A percentile compares a stretch with the other conserved stretches of the same genome.
Conservation (phyloP, 192 early-diverging fungal genomes). For the Backusella macrospora region DNA sequence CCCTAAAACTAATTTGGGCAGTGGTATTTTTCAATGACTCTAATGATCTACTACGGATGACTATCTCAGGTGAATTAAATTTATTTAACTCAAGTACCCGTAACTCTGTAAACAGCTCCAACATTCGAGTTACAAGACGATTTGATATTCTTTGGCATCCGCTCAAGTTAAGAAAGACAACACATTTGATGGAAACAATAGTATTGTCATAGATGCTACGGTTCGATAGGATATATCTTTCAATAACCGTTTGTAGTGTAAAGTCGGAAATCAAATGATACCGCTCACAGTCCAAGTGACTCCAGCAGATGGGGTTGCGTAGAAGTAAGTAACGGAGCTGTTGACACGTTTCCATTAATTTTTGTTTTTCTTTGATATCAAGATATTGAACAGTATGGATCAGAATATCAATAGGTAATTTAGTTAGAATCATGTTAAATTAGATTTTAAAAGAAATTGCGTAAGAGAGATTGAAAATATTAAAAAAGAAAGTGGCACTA, state of each 20-base stretch:
- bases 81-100: neutral
- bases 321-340: neutral
- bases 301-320: neutral
- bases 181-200: neutral
- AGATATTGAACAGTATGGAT: neutral
- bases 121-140: neutral
- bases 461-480: neutral
- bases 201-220: neutral
- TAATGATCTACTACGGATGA: neutral
- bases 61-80: neutral
- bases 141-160: neutral
- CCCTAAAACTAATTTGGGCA: too few relatives aligned
- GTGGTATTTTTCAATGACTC: too few relatives aligned
- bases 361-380: neutral
- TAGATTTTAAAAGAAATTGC: neutral
- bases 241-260: neutral
- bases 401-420: neutral
- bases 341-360: neutral
- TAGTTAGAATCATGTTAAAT: neutral
- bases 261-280: neutral
- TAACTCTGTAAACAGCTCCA: neutral
- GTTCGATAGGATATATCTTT: neutral
- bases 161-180: neutral
- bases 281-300: neutral
- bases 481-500: neutral